These are phyloP conservation scores for Cryphonectria radicalis DNA, from an alignment of 2,329 filamentous ascomycete genomes.

Conservation along the genomic window DNA sequence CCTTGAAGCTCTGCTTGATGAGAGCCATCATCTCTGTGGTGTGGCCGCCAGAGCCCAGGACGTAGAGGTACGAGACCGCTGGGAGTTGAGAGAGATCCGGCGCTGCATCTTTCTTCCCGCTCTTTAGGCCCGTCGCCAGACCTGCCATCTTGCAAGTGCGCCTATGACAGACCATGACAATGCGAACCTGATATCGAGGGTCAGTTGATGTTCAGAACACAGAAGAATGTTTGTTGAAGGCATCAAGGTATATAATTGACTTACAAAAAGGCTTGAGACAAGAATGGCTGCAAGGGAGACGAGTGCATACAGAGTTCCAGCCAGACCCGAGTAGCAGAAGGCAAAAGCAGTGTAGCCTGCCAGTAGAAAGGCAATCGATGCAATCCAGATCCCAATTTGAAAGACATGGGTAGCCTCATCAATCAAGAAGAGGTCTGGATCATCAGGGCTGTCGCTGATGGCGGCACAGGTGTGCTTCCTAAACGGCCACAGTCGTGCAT, in stretches of 20 bases:
- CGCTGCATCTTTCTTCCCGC: slow-evolving; percentile 8
- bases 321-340: slow-evolving; percentile 10
- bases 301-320: slow-evolving; percentile 2
- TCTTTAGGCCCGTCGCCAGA: slow-evolving; percentile 3
- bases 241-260: background rate
- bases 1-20: slow-evolving; percentile 64
- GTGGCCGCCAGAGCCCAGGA: slow-evolving; percentile 92
- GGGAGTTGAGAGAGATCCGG: slow-evolving; percentile 32
- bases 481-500: background rate
- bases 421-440: background rate
- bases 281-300: slow-evolving; percentile 9
- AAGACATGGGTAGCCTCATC: background rate
- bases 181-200: background rate
- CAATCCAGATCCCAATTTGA: slow-evolving; percentile 8
- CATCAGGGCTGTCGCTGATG: background rate
- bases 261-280: slow-evolving; percentile 1
- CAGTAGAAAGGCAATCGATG: slow-evolving; percentile 7
- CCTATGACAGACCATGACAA: background rate
- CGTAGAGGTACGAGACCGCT: slow-evolving; percentile 68
- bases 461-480: too few relatives aligned
- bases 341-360: slow-evolving; percentile 1
- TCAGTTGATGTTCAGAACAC: background rate
- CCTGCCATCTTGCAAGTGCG: background rate
- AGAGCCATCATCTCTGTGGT: slow-evolving; percentile 93
- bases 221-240: background rate